Conservation (phyloP, 768 basidiomycete genomes). For the Gautieria morchelliformis region DNA sequence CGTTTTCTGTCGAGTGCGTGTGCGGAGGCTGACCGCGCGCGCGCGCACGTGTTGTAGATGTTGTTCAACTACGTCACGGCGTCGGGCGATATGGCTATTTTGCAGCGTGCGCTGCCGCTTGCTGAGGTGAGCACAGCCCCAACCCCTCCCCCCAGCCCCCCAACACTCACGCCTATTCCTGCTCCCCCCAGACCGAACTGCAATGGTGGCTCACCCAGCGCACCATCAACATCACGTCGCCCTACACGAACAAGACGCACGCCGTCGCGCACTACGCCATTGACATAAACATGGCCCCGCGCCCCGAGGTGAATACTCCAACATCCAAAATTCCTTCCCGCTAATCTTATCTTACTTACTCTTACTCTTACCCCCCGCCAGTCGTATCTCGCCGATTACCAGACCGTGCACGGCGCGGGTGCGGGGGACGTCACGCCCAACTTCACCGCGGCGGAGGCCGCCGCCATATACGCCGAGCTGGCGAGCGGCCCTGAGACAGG, state of each 20-base stretch:
- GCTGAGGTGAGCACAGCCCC: slow-evolving; percentile 46
- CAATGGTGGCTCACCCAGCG: slow-evolving; percentile 77
- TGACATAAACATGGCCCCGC: slow-evolving; percentile 65
- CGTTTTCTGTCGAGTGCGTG: not conserved
- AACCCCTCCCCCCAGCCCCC: too few species aligned
- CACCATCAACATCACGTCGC: slow-evolving; percentile 54
- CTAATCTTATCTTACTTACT: too few species aligned
- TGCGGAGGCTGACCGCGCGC: slow-evolving; percentile 19
- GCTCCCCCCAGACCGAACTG: slow-evolving; percentile 64
- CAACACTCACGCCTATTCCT: not conserved
- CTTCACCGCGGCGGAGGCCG: slow-evolving; percentile 39
- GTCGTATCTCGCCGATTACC: slow-evolving; percentile 52
- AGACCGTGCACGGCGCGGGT: slow-evolving; percentile 51
- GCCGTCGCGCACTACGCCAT: slow-evolving; percentile 67
- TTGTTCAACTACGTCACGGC: slow-evolving; percentile 70
- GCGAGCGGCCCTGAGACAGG: slow-evolving; percentile 85
- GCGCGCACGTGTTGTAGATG: slow-evolving; percentile 66
- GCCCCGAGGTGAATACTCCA: slow-evolving; percentile 36
- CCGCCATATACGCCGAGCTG: slow-evolving; percentile 78
- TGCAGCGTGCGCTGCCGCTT: slow-evolving; percentile 71
- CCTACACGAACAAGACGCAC: slow-evolving; percentile 59
- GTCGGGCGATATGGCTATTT: slow-evolving; percentile 65
- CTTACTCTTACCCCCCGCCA: not conserved
- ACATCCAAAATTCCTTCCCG: too few species aligned
- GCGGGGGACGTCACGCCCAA: slow-evolving; percentile 23